Base-by-base conservation (phyloP, 2,329 filamentous ascomycete species). In the Xylaria sp. region DNA sequence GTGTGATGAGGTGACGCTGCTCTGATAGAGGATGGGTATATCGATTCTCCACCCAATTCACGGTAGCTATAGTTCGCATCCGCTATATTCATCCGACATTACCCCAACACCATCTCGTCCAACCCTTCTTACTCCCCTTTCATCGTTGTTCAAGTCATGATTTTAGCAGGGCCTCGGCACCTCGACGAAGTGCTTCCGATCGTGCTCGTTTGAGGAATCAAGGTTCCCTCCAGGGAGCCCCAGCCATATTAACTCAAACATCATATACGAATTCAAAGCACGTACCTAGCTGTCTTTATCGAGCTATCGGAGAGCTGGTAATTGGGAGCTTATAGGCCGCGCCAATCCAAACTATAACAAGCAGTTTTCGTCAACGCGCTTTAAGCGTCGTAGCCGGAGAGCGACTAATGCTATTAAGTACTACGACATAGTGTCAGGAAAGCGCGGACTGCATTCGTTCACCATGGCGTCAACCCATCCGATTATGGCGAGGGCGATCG, bases 391-490 rank as follows among this genome's bases (percentile, higher is more conserved):
- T 43, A 48, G 9, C 62, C 12, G 31, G 59, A 49, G 20, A 36
- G 60, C 51, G 33, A 46, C 46, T 31, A 57, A 67, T 67, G 69
- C 33, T 54, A 66, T 55, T 66, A 52, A 68, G 55, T n/a, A 52
- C 39, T 61, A 25, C 57, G 46, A 23, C 56, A 48, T 65, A 68
- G 57, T 41, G 48, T 54, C 54, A 54, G 41, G 57, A 62, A 60
- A 68, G 48, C 33, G 55, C 43, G 49, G 54, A 67, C 23, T 33
- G 49, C 59, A 62, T 55, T 68, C 46, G 63, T 66, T 65, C 61
- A 71, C 55, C 70, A 87, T 87, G 85, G 80, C 81, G 75, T 77
- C 80, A 67, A 77, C 77, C 58, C 73, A 77, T 70, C 72, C 78
- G 51, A 73, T 75, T 61, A 71, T 83, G 67, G 77, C 76, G 41